Evolutionary conservation across 208 protist species (phyloP).

Genomic region (Trypanosoma theileri): DNA sequence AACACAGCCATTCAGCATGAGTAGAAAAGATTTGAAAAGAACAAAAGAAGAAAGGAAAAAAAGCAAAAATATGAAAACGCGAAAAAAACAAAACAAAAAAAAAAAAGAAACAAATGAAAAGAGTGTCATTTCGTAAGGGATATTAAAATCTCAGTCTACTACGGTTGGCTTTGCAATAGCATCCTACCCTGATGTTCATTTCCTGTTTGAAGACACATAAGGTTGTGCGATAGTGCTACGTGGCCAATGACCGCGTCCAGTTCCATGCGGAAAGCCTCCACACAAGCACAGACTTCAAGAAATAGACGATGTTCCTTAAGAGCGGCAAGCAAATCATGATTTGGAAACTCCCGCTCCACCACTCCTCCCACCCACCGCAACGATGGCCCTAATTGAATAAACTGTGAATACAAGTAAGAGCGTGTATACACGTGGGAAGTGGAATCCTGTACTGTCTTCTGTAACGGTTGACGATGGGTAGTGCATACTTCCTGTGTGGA

Average conservation of each 20-base stretch:
- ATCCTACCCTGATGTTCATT: background rate
- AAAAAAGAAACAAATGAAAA: constrained; percentile 2
- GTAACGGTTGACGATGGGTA: background rate
- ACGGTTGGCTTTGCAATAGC: background rate
- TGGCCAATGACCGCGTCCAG: constrained; percentile 67
- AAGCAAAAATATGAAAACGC: too few species aligned
- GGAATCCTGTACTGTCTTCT: constrained; percentile 26
- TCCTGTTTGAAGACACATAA: constrained; percentile 44
- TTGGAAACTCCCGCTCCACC: constrained; percentile 11
- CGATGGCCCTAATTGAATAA: constrained; percentile 23
- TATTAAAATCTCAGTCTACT: background rate
- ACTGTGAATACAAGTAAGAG: constrained; percentile 33
- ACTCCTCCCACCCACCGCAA: constrained; percentile 20
- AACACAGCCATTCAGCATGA: too few species aligned
- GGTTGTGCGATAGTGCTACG: constrained; percentile 63
- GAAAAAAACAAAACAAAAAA: background rate
- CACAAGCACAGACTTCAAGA: constrained; percentile 50
- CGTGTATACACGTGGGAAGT: constrained; percentile 32
- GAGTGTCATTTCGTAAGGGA: background rate
- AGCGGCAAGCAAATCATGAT: constrained; percentile 31
- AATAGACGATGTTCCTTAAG: constrained; percentile 40
- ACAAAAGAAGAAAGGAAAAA: too few species aligned
- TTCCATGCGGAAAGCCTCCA: constrained; percentile 66
- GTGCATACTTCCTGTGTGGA: background rate
- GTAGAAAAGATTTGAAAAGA: too few species aligned